A percentile compares a stretch with the other conserved stretches of the same genome.
Conservation (phyloP, 129 eudicot species). For the Erigeron canadensis region DNA sequence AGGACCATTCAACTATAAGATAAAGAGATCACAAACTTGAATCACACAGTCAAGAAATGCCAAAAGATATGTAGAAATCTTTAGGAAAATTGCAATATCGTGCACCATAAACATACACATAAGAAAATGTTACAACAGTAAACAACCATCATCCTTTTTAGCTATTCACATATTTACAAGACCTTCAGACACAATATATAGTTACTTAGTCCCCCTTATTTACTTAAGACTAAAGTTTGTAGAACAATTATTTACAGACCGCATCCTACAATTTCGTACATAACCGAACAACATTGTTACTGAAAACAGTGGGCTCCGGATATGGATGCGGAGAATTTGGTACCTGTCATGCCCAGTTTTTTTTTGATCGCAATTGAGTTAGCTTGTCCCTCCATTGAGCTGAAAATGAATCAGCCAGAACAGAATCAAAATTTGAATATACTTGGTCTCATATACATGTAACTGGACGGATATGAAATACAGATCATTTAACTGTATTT, state of each 20-base stretch:
- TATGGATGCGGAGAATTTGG: not conserved
- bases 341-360: conserved; percentile 79
- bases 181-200: conserved; percentile 9
- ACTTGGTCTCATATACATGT: no score
- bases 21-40: no score
- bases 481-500: no score
- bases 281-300: not conserved
- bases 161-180: conserved; percentile 38
- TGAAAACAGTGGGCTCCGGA: not conserved
- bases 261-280: conserved; percentile 21
- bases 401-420: conserved; percentile 28
- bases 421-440: not conserved
- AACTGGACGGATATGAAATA: no score
- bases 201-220: conserved; percentile 23
- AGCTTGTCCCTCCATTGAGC: conserved; percentile 88
- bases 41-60: not conserved
- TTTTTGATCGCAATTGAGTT: conserved; percentile 71
- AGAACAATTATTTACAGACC: conserved; percentile 33
- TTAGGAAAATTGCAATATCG: not conserved
- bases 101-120: conserved; percentile 7
- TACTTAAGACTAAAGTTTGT: conserved; percentile 26
- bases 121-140: conserved; percentile 15
- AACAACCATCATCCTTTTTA: conserved; percentile 24
- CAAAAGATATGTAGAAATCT: not conserved
- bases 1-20: no score